Evolutionary conservation across 768 basidiomycete species (phyloP), one percentile per base, ranked within the genome.

Genomic region (Nidularia pulvinata): DNA sequence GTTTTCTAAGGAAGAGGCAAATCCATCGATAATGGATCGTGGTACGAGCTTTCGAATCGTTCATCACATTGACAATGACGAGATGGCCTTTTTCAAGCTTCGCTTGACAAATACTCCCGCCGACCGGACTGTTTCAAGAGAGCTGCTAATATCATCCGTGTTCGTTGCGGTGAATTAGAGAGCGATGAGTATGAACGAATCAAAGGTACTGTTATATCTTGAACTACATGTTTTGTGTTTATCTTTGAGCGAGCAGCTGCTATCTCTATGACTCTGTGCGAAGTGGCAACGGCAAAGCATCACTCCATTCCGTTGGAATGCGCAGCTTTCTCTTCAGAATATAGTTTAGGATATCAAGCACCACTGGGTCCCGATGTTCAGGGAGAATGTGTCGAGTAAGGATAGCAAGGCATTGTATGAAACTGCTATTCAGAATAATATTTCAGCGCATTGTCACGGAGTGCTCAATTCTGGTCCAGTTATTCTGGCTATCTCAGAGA

Each of bases 401-500:
- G 51, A 43, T 6, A 44, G 11, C 22, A 30, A 53, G 42, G 13
- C 10, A 32, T 50, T 16, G 13, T 50, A 16, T 52, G 37, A 33
- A 34, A 30, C 3, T 50, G 33, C 43, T 7, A 16, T 43, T 46
- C 46, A 51, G 37, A 33, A n/a, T 37, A 16, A 19, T 51, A 32
- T 9, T 49, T 11, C 58, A 91, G 89, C 52, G 87, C 90, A 10
- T 68, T 92, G 7, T 84, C 89, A 13, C 75, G 89, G 48, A 91
- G 90, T 62, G 82, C 89, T 6, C 90, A 92, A 61, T 87, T 85
- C 61, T 92, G 90, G 90, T 90, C 90, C 3, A 90, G 88, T 53
- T 91, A 91, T 66, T 92, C 90, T 2, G 90, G 90, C 0, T 91
- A 92, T 68, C 75, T 92, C 49, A 81, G 89, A 44, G 89, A 91